Conservation (phyloP, 805 yeast species). For the Pichia exigua region DNA sequence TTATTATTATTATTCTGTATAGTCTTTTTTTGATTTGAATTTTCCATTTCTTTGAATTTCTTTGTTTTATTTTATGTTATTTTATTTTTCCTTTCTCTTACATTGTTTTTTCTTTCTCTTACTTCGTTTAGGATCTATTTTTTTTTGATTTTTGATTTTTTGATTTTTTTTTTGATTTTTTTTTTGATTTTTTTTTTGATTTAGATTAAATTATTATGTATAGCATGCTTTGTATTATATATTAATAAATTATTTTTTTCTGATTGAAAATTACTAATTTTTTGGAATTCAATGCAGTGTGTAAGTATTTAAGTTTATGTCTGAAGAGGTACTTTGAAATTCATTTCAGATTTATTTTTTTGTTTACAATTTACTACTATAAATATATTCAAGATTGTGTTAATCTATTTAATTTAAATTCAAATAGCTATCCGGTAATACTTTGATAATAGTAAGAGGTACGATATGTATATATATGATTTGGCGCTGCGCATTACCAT, state of each 20-base stretch:
- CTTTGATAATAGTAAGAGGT: too few relatives aligned
- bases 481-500: too few relatives aligned
- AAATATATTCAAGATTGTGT: too few relatives aligned
- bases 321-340: too few relatives aligned
- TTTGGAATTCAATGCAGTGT: too few relatives aligned
- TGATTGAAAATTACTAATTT: slow-evolving; percentile 29
- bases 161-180: slow-evolving; percentile 1
- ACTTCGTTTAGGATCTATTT: not conserved
- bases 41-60: not conserved
- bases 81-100: not conserved
- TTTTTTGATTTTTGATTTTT: slow-evolving; percentile 2
- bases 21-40: slow-evolving; percentile 2
- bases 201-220: not conserved
- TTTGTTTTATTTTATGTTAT: not conserved
- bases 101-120: too few relatives aligned
- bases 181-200: slow-evolving; percentile 4
- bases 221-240: not conserved
- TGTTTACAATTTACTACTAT: too few relatives aligned
- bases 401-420: too few relatives aligned
- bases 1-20: not conserved
- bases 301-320: too few relatives aligned
- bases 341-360: too few relatives aligned
- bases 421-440: too few relatives aligned
- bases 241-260: slow-evolving; percentile 48
- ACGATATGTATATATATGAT: too few relatives aligned